A percentile compares a stretch with the other conserved stretches of the same genome.
These are phyloP conservation scores for Xylariaceae sp. DNA, from an alignment of 2,329 filamentous ascomycete genomes.

Conservation along the genomic window DNA sequence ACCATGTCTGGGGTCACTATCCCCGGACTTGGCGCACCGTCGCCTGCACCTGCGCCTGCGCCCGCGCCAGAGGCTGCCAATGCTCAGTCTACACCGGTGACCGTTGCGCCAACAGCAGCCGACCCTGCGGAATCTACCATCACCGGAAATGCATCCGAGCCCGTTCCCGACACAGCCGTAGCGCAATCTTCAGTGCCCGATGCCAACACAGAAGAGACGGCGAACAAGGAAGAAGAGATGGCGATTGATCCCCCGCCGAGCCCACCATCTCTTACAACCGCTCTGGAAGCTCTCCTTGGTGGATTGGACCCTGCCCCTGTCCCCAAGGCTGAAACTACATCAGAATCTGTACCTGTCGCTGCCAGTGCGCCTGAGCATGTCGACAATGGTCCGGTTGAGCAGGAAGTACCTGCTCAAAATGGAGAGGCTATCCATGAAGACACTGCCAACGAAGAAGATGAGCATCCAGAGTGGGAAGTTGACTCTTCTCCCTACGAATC, in stretches of 20 bases:
- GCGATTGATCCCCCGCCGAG: conserved; percentile 26
- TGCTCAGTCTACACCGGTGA: conserved; percentile 6
- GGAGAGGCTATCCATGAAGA: conserved; percentile 1
- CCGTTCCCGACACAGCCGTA: conserved; percentile 5
- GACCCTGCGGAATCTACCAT: too few relatives aligned
- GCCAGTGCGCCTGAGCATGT: not conserved
- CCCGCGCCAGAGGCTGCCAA: not conserved
- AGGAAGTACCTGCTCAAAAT: not conserved
- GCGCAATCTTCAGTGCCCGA: not conserved
- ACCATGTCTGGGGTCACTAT: conserved; percentile 24
- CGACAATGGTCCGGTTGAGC: not conserved
- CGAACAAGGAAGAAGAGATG: conserved; percentile 7
- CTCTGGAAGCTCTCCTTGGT: conserved; percentile 31
- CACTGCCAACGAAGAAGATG: conserved; percentile 10
- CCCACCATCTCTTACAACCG: conserved; percentile 33
- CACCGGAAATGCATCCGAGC: not conserved
- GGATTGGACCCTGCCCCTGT: conserved; percentile 27
- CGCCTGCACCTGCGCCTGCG: not conserved
- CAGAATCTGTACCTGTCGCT: conserved; percentile 8
- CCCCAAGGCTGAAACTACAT: not conserved
- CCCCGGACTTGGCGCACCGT: conserved; percentile 27
- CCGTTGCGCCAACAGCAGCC: too few relatives aligned
- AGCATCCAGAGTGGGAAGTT: conserved; percentile 74
- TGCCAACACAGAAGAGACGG: not conserved
- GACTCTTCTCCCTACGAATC: conserved; percentile 73